Percentiles rank a stretch among this genome's conserved stretches.
Evolutionary conservation across 306 rosid genomes (phyloP).

Genomic region (Lathyrus aphaca): DNA sequence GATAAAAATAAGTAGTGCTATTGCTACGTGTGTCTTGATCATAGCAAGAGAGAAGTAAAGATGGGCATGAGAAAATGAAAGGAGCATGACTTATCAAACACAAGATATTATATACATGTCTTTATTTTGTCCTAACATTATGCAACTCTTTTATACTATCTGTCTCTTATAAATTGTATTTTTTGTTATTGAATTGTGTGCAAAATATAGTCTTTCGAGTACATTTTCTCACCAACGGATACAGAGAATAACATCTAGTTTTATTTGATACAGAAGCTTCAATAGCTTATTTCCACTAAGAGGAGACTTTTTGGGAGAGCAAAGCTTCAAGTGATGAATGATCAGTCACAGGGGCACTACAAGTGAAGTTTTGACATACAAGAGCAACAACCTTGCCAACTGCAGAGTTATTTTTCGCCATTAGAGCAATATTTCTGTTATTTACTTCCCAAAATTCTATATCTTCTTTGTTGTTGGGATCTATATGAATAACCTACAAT

Average conservation of each 20-base stretch:
- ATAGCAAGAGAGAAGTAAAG: too few relatives aligned
- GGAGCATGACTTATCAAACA: too few relatives aligned
- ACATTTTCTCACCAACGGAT: too few relatives aligned
- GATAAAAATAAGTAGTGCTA: too few relatives aligned
- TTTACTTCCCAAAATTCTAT: constrained; percentile 83
- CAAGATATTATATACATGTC: too few relatives aligned
- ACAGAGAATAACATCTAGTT: constrained; percentile 21
- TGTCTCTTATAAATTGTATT: too few relatives aligned
- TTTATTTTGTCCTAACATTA: too few relatives aligned
- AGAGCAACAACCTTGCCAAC: constrained; percentile 67
- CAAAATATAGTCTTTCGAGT: too few relatives aligned
- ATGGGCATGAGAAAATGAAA: too few relatives aligned
- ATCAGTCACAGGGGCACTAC: constrained; percentile 64
- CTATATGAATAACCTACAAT: constrained; percentile 76
- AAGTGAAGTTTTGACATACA: constrained; percentile 85
- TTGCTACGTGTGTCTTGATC: too few relatives aligned
- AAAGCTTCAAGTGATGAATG: constrained; percentile 57
- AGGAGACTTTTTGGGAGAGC: constrained; percentile 49
- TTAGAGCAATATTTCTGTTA: constrained; percentile 65
- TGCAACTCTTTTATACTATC: too few relatives aligned
- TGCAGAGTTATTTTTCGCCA: constrained; percentile 65
- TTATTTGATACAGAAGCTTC: constrained; percentile 4
- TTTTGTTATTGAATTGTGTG: too few relatives aligned
- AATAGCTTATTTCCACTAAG: constrained; percentile 32
- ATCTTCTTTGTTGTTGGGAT: constrained; percentile 66